Percentiles rank a stretch among this genome's conserved stretches.
These are phyloP conservation scores for Pyronema domesticum DNA, from an alignment of 495 filamentous ascomycete species.

Conservation along the genomic window DNA sequence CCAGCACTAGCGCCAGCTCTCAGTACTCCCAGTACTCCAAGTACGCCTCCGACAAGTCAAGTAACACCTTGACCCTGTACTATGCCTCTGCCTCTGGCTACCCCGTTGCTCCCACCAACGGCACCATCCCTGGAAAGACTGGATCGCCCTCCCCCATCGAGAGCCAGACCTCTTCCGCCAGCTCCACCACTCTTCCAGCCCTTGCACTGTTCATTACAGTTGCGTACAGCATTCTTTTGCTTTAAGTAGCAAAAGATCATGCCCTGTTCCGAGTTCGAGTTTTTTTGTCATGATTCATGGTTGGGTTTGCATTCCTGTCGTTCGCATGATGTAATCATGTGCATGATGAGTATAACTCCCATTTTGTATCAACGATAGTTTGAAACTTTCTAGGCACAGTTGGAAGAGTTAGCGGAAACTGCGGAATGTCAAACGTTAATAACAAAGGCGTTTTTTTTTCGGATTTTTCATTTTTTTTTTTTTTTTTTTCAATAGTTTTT, in stretches of 20 bases:
- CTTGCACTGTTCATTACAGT: background rate
- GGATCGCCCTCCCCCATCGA: background rate
- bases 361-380: too few relatives aligned
- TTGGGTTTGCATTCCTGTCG: too few relatives aligned
- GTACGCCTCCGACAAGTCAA: background rate
- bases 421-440: too few relatives aligned
- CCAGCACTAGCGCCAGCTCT: background rate
- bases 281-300: too few relatives aligned
- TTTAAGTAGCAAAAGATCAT: background rate
- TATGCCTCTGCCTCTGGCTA: background rate
- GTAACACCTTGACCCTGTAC: background rate
- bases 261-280: too few relatives aligned
- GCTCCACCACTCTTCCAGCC: background rate
- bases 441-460: too few relatives aligned
- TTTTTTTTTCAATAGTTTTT: background rate
- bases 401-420: too few relatives aligned
- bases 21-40: background rate
- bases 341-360: too few relatives aligned
- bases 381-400: too few relatives aligned
- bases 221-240: background rate
- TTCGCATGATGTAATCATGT: too few relatives aligned
- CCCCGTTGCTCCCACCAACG: background rate
- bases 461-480: too few relatives aligned
- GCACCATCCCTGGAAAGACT: background rate
- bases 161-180: background rate